Evolutionary conservation across 2,329 filamentous ascomycete species (phyloP).

Genomic region (Xylaria sp.): DNA sequence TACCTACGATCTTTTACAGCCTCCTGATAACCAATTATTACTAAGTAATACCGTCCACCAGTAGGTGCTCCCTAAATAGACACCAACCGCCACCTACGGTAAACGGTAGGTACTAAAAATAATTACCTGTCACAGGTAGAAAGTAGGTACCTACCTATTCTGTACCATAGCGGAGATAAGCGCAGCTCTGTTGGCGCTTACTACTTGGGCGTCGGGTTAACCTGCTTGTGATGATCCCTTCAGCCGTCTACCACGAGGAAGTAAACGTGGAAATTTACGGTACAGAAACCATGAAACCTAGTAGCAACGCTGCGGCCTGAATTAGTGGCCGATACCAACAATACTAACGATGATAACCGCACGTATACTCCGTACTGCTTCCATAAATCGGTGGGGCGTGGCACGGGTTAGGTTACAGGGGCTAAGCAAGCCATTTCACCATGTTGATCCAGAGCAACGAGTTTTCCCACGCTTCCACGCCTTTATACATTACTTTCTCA

Average conservation of each 20-base stretch:
- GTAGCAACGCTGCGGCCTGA: too few relatives aligned
- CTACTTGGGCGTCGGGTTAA: slow-evolving; percentile 2
- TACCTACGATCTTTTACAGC: neutral
- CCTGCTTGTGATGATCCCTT: slow-evolving; percentile 5
- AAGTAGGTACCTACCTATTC: slow-evolving; percentile 1
- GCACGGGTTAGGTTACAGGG: neutral
- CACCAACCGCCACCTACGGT: too few relatives aligned
- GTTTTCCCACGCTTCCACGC: too few relatives aligned
- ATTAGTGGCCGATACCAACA: neutral
- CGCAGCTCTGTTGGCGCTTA: neutral
- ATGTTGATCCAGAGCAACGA: neutral
- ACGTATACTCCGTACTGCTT: neutral
- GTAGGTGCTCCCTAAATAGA: neutral
- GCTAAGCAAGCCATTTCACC: too few relatives aligned
- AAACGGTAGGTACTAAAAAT: too few relatives aligned
- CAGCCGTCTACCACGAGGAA: neutral
- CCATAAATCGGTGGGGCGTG: neutral
- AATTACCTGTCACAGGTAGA: neutral
- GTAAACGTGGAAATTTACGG: neutral
- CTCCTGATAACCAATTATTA: neutral
- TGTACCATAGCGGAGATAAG: neutral
- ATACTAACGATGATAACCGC: neutral
- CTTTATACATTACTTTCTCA: too few relatives aligned
- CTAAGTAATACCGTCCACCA: neutral
- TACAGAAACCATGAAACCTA: too few relatives aligned